phyloP scores from a whole-genome alignment of 2,329 filamentous ascomycete species.

The Aspergillus puulaauensis region DNA sequence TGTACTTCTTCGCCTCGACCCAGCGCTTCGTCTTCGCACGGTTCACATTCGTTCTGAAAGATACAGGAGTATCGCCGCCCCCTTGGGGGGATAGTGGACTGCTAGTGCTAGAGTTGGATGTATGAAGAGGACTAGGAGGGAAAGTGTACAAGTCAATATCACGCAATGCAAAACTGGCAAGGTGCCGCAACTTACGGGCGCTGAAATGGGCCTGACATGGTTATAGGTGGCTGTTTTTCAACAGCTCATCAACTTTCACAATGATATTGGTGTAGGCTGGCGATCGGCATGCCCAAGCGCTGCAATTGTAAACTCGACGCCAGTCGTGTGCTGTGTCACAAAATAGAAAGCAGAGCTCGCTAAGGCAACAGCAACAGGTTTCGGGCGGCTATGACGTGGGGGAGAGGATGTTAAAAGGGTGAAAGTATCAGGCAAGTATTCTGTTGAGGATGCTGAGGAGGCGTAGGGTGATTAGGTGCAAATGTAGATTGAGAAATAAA shows the following conservation, averaged over 20 bases:
- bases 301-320: neutral
- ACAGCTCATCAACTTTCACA: constrained; percentile 3
- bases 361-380: constrained; percentile 3
- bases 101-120: constrained; percentile 23
- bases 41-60: constrained; percentile 83
- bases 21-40: constrained; percentile 91
- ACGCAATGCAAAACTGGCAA: neutral
- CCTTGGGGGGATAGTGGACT: constrained; percentile 30
- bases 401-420: neutral
- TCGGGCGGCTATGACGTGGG: constrained; percentile 7
- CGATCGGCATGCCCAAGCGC: constrained; percentile 11
- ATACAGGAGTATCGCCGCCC: constrained; percentile 46
- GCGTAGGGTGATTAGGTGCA: neutral
- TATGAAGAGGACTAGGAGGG: constrained; percentile 10
- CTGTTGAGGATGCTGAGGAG: neutral
- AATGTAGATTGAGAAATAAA: neutral
- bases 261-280: neutral
- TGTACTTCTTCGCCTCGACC: constrained; percentile 82
- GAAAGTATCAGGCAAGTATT: neutral
- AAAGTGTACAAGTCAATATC: neutral
- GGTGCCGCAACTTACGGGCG: constrained; percentile 25
- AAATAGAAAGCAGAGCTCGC: neutral
- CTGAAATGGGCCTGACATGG: constrained; percentile 30
- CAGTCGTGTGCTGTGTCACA: constrained; percentile 1
- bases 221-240: constrained; percentile 7